A percentile compares a stretch with the other conserved stretches of the same genome.
phyloP scores from a whole-genome alignment of 208 protist genomes.

The Novymonas esmeraldas region DNA sequence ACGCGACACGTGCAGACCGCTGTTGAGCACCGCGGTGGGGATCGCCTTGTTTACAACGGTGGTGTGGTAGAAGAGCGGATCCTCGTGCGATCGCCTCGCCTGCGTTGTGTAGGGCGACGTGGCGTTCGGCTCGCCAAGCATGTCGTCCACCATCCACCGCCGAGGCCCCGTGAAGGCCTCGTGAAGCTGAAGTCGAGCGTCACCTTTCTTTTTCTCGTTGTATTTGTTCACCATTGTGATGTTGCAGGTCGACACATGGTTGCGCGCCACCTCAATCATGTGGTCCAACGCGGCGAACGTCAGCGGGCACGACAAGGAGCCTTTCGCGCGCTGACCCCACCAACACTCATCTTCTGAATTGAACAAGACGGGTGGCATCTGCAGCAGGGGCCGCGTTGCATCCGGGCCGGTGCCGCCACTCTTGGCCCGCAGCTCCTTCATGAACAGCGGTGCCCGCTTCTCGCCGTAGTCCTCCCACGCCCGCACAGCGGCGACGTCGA shows the following conservation, averaged over 20 bases:
- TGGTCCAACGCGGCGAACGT: conserved; percentile 33
- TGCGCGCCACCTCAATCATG: conserved; percentile 35
- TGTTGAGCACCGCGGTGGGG: conserved; percentile 28
- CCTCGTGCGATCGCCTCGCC: conserved; percentile 1
- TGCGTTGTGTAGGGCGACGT: conserved; percentile 10
- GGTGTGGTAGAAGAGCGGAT: conserved; percentile 29
- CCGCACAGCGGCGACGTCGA: conserved; percentile 41
- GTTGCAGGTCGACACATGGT: conserved; percentile 19
- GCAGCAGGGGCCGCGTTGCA: conserved; percentile 21
- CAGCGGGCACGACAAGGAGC: conserved; percentile 24
- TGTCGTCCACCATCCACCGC: conserved; percentile 16
- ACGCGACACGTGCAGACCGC: conserved; percentile 35
- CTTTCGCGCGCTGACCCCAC: conserved; percentile 30
- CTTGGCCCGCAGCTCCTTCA: conserved; percentile 17
- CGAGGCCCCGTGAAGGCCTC: neutral
- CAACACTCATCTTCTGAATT: conserved; percentile 38
- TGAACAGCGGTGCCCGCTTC: conserved; percentile 29
- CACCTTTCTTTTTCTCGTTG: no score
- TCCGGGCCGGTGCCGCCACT: neutral
- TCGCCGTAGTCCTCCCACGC: conserved; percentile 51
- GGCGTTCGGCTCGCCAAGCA: conserved; percentile 11
- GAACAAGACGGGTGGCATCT: conserved; percentile 44
- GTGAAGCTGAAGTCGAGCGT: conserved; percentile 7
- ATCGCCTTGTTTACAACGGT: conserved; percentile 15
- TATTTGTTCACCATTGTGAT: neutral